Base-by-base conservation (phyloP, 768 basidiomycete genomes). In the Ramaria sp. region DNA sequence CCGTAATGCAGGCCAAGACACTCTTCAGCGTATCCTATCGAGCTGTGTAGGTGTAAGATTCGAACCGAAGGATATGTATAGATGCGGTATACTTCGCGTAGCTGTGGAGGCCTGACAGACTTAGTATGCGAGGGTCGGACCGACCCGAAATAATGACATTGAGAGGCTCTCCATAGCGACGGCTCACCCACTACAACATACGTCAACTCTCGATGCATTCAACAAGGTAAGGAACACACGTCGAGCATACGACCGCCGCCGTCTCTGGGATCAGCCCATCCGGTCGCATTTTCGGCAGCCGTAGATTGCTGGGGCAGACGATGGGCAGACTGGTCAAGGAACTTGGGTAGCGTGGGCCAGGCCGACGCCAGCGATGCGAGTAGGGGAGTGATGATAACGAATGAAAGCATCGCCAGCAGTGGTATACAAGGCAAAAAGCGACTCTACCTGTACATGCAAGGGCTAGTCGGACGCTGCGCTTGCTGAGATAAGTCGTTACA, bases 1-100 rank as follows among this genome's bases (percentile, higher is more conserved):
- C 91, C 91, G 42, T 79, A 76, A 66, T 91, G 88, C 57, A 92
- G 67, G 3, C 89, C 88, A 6, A 92, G 67, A 65, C 91, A 93
- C 67, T 92, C 91, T 60, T 79, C 78, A 7, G 87, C 84, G 66
- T 87, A 91, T 1, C 89, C 91, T 34, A 91, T 77, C 9, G 89
- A 89, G 67, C 83, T 87, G 59, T 27, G 27, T 27, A 27, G 27
- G 27, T 27, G 27, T 27, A 27, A 27, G 27, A 2, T 27, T 2
- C 27, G 27, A 27, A 5, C 27, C 5, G 27, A 27, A 27, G 27
- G 27, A 27, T 5, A 27, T 2, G 5, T 27, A 27, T 2, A 27
- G 27, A 5, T 27, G 27, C 5, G 27, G 27, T 27, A 58, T 61
- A 87, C 85, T 83, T 86, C 62, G 84, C 76, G 65, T 88, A 91